Conservation (phyloP, 2,329 filamentous ascomycete genomes). For the Apiospora malaysiana region DNA sequence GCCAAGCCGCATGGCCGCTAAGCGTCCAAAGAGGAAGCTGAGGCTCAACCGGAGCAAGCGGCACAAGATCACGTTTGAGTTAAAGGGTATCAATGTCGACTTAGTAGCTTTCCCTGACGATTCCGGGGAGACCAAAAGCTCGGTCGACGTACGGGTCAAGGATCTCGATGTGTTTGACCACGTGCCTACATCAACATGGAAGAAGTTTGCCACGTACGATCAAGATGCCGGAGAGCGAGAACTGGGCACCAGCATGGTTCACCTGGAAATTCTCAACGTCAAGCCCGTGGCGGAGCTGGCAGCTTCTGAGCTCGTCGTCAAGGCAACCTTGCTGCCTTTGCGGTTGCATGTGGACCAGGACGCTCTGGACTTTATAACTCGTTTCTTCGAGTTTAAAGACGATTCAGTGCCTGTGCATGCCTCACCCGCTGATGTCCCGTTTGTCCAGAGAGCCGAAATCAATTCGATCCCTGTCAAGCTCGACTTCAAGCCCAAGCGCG, state of each 20-base stretch:
- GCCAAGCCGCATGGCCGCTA: conserved; percentile 51
- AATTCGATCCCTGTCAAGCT: conserved; percentile 81
- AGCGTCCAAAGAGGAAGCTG: conserved; percentile 62
- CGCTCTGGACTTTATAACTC: conserved; percentile 92
- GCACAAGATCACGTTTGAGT: conserved; percentile 95
- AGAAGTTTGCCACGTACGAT: conserved; percentile 95
- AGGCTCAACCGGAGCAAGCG: conserved; percentile 83
- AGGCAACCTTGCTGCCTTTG: conserved; percentile 79
- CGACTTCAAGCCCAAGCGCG: conserved; percentile 98
- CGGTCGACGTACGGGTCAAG: conserved; percentile 80
- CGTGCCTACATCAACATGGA: conserved; percentile 95
- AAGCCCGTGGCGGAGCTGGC: conserved; percentile 83
- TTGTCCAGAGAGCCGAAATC: conserved; percentile 88
- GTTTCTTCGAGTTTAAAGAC: conserved; percentile 98
- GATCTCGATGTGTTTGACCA: conserved; percentile 94
- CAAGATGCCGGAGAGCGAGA: conserved; percentile 86
- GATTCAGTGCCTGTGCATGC: conserved; percentile 62
- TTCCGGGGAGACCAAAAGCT: conserved; percentile 83
- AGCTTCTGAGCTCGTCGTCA: conserved; percentile 87
- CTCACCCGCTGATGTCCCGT: conserved; percentile 76
- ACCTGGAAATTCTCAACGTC: conserved; percentile 86
- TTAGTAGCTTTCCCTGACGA: conserved; percentile 79
- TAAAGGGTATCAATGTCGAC: conserved; percentile 84
- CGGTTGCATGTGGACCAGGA: conserved; percentile 96
- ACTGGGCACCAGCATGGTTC: conserved; percentile 86